phyloP scores from a whole-genome alignment of 768 basidiomycete genomes.

The Podaxis sp. region DNA sequence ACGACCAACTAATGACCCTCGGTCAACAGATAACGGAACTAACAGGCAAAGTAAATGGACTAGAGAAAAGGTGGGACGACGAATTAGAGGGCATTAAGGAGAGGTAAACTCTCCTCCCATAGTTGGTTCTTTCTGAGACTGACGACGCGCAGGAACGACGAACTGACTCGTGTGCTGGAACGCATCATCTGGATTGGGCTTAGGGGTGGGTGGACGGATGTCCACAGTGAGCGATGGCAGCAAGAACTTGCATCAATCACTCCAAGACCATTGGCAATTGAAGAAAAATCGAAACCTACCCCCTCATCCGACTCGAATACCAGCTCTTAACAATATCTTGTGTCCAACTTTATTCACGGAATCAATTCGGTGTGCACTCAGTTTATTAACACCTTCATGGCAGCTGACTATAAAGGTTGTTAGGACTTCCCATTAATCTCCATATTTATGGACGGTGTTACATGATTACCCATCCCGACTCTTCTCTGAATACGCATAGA shows the following conservation, averaged over 20 bases:
- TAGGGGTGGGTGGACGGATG: slow-evolving; percentile 59
- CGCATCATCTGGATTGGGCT: slow-evolving; percentile 67
- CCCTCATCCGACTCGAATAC: background rate
- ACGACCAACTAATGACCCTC: slow-evolving; percentile 66
- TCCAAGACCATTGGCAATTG: background rate
- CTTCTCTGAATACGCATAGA: background rate
- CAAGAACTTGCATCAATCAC: background rate
- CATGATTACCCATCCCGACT: background rate
- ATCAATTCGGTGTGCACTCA: background rate
- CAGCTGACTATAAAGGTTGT: no score
- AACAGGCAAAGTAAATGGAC: slow-evolving; percentile 32
- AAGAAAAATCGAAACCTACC: background rate
- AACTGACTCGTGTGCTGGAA: slow-evolving; percentile 61
- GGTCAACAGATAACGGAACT: slow-evolving; percentile 42
- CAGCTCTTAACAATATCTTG: background rate
- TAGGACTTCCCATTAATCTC: background rate
- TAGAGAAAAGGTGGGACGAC: slow-evolving; percentile 40
- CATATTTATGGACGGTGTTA: background rate
- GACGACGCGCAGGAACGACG: slow-evolving; percentile 45
- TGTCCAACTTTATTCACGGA: background rate
- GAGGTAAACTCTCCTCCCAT: slow-evolving; percentile 27
- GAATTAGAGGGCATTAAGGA: slow-evolving; percentile 38
- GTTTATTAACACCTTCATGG: background rate
- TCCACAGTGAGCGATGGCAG: slow-evolving; percentile 28
- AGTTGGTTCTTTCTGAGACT: background rate